Conservation (phyloP, 1,284 basidiomycete genomes). For the Leucoagaricus sp. region DNA sequence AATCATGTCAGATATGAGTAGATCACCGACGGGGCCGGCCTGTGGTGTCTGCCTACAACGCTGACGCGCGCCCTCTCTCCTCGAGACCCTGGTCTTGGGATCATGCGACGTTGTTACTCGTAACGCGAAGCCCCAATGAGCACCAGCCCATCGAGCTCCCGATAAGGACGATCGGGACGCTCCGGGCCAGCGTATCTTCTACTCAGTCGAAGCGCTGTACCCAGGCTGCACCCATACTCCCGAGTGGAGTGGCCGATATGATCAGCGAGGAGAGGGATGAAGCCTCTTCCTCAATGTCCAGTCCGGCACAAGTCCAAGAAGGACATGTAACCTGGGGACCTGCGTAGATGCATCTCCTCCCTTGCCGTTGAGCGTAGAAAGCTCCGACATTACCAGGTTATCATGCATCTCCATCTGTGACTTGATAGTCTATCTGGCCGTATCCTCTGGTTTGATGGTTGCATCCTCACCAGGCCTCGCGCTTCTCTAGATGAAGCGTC, state of each 20-base stretch:
- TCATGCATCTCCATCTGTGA: too few relatives aligned
- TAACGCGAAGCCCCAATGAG: background rate
- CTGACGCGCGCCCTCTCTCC: background rate
- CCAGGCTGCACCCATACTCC: too few relatives aligned
- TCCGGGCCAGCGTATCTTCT: background rate
- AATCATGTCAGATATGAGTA: background rate
- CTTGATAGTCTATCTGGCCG: too few relatives aligned
- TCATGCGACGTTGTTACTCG: background rate
- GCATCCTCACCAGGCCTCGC: too few relatives aligned
- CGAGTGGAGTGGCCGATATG: background rate
- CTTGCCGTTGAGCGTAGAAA: background rate
- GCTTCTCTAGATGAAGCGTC: too few relatives aligned
- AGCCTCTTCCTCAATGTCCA: background rate
- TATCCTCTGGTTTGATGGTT: too few relatives aligned
- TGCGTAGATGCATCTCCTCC: background rate
- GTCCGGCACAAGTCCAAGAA: background rate
- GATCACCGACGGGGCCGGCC: background rate
- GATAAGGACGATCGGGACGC: background rate
- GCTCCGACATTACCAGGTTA: too few relatives aligned
- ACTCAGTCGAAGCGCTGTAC: background rate
- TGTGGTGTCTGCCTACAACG: background rate
- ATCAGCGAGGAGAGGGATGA: background rate
- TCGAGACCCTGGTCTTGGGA: background rate
- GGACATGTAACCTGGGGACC: background rate
- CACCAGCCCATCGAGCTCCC: background rate